Base-by-base conservation (phyloP, 768 basidiomycete genomes). In the Tubosaeta brunneosetosa region DNA sequence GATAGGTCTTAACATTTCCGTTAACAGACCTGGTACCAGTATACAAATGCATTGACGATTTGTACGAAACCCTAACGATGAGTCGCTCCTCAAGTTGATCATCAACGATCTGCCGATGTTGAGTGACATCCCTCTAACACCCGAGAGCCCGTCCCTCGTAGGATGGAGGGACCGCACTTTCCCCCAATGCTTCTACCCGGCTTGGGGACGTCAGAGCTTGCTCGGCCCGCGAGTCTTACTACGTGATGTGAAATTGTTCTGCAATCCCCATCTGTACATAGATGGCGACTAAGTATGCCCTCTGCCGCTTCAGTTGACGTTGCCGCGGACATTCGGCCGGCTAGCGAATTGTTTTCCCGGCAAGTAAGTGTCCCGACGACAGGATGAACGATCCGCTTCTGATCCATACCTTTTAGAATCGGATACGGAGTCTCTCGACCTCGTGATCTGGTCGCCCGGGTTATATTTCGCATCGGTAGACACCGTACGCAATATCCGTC, bases 381-480 rank as follows among this genome's bases (percentile, higher is more conserved):
- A 44, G 27, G 37, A 17, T 42, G 57, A 10, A 38, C 47, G n/a
- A 55, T 25, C 47, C 37, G 11, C 3, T n/a, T 29, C 42, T 27
- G 11, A 37, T 47, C 33, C 37, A 22, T 26, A 7, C 9, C 26
- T 17, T 45, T 25, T 44, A 31, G 17, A 52, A 17, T 29, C 47
- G 31, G 13, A 54, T 32, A n/a, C 31, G 31, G 42, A 36, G 14
- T 27, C 27, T 7, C n/a, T 50, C 9, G 38, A 38, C 16, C 64
- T 81, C 12, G 79, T 82, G 14, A 33, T 41, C 57, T 74, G 88
- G 53, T 62, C 95, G 32, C 91, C 91, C 0, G 17, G 82, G 40
- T 91, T 94, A 60, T 73, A 95, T 41, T 83, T 86, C n/a, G 70
- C 94, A 42, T 73, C 84, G 55, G 82, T 29, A 77, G 50, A 70